Evolutionary conservation across 306 rosid genomes (phyloP).

Genomic region (Cercis canadensis): DNA sequence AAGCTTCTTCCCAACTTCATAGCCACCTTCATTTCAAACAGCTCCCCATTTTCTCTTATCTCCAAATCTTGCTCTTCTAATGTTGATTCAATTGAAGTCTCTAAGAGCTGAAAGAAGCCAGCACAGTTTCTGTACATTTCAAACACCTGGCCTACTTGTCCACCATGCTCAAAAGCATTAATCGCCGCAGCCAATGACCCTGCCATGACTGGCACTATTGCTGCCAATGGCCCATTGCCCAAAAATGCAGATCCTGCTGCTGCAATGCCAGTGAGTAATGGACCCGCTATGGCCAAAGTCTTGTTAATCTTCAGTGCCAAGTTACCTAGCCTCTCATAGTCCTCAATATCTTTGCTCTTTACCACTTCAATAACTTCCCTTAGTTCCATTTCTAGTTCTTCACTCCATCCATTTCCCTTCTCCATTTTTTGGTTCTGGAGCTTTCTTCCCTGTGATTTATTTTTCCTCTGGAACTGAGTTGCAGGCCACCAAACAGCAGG

Average conservation of each 20-base stretch:
- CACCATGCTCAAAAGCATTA: slow-evolving; percentile 65
- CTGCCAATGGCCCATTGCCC: slow-evolving; percentile 39
- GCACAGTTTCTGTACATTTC: slow-evolving; percentile 72
- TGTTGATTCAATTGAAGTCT: slow-evolving; percentile 38
- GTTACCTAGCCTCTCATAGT: slow-evolving; percentile 70
- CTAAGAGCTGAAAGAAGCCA: slow-evolving; percentile 53
- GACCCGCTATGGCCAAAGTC: slow-evolving; percentile 60
- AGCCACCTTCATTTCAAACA: slow-evolving; percentile 60
- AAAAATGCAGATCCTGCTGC: slow-evolving; percentile 52
- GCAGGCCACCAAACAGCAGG: slow-evolving; percentile 75
- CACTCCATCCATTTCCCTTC: slow-evolving; percentile 56
- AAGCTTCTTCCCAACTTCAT: slow-evolving; percentile 58
- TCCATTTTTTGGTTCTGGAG: not conserved
- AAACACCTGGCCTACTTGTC: slow-evolving; percentile 72
- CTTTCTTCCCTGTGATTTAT: not conserved
- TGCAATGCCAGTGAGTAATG: slow-evolving; percentile 62
- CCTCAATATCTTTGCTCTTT: slow-evolving; percentile 58
- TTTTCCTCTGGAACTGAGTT: not conserved
- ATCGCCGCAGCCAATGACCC: slow-evolving; percentile 59
- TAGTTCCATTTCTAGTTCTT: slow-evolving; percentile 52
- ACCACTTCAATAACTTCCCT: slow-evolving; percentile 55
- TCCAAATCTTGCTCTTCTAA: slow-evolving; percentile 53
- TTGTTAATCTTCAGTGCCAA: slow-evolving; percentile 58
- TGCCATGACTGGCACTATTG: slow-evolving; percentile 43
- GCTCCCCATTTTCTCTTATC: slow-evolving; percentile 62